phyloP scores from a whole-genome alignment of 148 eudicot species.

The Polygonum aviculare region DNA sequence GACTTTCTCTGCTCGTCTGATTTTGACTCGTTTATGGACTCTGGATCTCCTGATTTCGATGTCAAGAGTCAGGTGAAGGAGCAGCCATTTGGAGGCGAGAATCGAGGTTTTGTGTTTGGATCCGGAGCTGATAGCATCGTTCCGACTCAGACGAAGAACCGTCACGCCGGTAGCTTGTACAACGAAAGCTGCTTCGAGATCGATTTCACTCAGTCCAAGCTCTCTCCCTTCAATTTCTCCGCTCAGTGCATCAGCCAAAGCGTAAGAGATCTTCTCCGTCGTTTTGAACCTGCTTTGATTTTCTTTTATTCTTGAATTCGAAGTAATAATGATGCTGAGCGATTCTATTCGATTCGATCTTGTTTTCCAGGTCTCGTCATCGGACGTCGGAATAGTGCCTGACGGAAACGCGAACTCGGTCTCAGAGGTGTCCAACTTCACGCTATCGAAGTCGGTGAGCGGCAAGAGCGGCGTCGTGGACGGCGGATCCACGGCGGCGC shows the following conservation, averaged over 20 bases:
- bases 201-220: constrained; percentile 44
- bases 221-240: constrained; percentile 43
- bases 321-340: not conserved
- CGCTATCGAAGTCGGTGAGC: constrained; percentile 16
- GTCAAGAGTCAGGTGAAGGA: constrained; percentile 16
- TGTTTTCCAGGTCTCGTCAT: constrained; percentile 58
- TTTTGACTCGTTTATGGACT: constrained; percentile 37
- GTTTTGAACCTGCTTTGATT: not conserved
- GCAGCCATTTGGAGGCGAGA: not conserved
- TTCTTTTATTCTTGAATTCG: not conserved
- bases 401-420: constrained; percentile 46
- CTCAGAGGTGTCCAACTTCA: constrained; percentile 47
- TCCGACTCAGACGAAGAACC: constrained; percentile 44
- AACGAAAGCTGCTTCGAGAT: constrained; percentile 42
- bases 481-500: constrained; percentile 6
- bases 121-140: constrained; percentile 53
- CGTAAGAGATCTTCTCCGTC: constrained; percentile 19
- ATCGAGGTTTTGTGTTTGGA: constrained; percentile 3
- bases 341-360: not conserved
- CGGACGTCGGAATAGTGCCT: constrained; percentile 84
- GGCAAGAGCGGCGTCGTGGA: constrained; percentile 7
- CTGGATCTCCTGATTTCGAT: constrained; percentile 23
- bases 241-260: constrained; percentile 45
- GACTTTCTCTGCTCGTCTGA: constrained; percentile 39
- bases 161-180: constrained; percentile 11